Base-by-base conservation (phyloP, 202 grass and related monocot genomes). In the Musa balbisiana region DNA sequence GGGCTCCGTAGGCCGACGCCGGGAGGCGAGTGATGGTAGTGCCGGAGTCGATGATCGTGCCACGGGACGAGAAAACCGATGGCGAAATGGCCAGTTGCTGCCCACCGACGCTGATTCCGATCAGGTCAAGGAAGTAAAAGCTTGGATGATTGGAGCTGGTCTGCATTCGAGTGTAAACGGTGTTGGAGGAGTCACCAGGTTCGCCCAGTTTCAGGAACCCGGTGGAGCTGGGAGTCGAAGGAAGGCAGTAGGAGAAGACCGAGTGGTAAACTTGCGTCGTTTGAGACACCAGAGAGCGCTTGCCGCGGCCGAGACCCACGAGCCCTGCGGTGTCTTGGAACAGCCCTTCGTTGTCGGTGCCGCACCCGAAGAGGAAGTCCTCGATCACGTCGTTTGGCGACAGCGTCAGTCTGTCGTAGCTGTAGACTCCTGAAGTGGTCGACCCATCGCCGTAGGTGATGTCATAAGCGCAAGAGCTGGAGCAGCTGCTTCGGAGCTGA, bases 21-120 rank as follows among this genome's bases (percentile, higher is more conserved):
- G 87, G 90, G 16, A 97, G 82, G 12, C 93, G 85, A 56, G 93
- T 97, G 53, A 97, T 51, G 49, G 58, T 62, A 8, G 75, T 77
- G 43, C 75, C 75, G 2, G 75, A 77, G 75, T 77, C 75, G 0
- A 77, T 0, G 12, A 77, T 27, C 5, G 21, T 62, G 2, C 75
- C 75, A 8, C 49, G 1, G 49, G 21, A 10, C 1, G 49, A 4
- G 49, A 77, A 77, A 49, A 62, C 19, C 1, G 75, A 51, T n/a
- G 75, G 60, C 20, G 75, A 49, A 3, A 77, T 53, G 49, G 20
- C 11, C 20, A 77, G 49, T 10, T 24, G 33, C 50, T 53, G 12
- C 8, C 75, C 60, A 1, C 0, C 60, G 13, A 77, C 75, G 10
- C 75, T 64, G 33, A 77, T 77, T 22, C 59, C 75, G 6, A 2